Evolutionary conservation across 1,284 basidiomycete species (phyloP).

Genomic region (Phellopilus nigrolimitatus): DNA sequence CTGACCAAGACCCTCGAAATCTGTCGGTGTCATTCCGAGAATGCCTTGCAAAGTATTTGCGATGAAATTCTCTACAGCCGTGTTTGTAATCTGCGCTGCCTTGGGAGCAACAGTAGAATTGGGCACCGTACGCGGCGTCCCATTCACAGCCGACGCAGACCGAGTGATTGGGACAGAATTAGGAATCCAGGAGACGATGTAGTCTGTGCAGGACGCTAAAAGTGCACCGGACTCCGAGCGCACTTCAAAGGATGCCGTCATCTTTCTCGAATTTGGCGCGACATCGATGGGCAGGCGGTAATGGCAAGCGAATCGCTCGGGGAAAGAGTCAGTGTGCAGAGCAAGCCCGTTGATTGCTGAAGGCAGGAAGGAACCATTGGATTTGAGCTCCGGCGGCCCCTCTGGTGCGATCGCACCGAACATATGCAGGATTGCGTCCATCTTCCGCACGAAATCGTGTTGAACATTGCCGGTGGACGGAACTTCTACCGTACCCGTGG

Average conservation of each 20-base stretch:
- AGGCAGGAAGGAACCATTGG: conserved; percentile 30
- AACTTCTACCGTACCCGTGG: conserved; percentile 28
- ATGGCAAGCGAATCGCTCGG: conserved; percentile 29
- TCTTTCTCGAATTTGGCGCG: conserved; percentile 27
- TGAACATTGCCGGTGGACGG: conserved; percentile 24
- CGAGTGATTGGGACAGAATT: conserved; percentile 6
- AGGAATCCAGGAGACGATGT: conserved; percentile 30
- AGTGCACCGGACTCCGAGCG: conserved; percentile 29
- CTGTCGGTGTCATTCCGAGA: conserved; percentile 6
- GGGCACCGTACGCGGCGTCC: not conserved
- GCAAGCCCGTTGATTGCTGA: conserved; percentile 30
- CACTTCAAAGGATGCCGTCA: conserved; percentile 30
- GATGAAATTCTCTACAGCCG: conserved; percentile 6
- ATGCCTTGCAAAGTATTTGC: conserved; percentile 8
- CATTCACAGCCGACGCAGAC: not conserved
- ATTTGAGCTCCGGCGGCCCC: conserved; percentile 23
- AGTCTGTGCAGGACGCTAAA: conserved; percentile 31
- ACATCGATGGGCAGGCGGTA: conserved; percentile 31
- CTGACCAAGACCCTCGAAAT: conserved; percentile 13
- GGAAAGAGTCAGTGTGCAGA: conserved; percentile 27
- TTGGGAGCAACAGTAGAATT: not conserved
- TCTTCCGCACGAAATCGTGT: conserved; percentile 31
- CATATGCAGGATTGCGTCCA: conserved; percentile 34
- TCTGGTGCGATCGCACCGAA: conserved; percentile 29
- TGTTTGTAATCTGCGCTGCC: conserved; percentile 1